Evolutionary conservation across 2,329 filamentous ascomycete species (phyloP), one percentile per base, ranked within the genome.

Genomic region (Nigrospora sphaerica): DNA sequence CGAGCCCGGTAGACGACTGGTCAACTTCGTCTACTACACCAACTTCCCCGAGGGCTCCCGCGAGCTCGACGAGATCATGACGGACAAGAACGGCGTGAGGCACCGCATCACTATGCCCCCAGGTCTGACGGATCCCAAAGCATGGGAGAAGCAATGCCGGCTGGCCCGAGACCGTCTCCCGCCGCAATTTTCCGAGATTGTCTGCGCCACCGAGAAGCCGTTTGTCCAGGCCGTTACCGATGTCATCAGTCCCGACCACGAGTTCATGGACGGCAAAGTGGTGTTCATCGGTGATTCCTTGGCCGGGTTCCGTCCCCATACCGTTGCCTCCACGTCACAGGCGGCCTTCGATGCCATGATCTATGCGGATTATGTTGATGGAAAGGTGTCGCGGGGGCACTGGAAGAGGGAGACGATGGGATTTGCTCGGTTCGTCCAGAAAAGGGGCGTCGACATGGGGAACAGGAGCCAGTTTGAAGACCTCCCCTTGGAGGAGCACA

Each of bases 11-110:
- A 48, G 64, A 17, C 62, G 70, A 0, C 63, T 68, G 13, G 61
- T 72, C 44, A 74, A 72, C 51, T 72, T 66, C 55, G 70, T 73
- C 14, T 74, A 68, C 58, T 73, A 73, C 52, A 61, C 61, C 47
- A 69, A 71, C 45, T 65, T 66, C 44, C 56, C 63, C n/a, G 59
- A 57, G 38, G 58, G 56, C 3, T 65, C 62, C 0, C 9, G 52
- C 1, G 60, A 59, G 41, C 47, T 66, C 2, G 58, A 62, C 35
- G 57, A 62, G 39, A 60, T 67, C 36, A 59, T 67, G 51, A 67
- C 64, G 6, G 65, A 66, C 40, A 47, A 43, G 39, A 33, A 64
- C 33, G 64, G 64, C 31, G 48, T 55, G 3, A 55, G 61, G 1
- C 56, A 58, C 9, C 57, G 56, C 31, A 63, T 65, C 45, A 71